Base-by-base conservation (phyloP, 352 stramenopile species). In the Peronospora destructor region DNA sequence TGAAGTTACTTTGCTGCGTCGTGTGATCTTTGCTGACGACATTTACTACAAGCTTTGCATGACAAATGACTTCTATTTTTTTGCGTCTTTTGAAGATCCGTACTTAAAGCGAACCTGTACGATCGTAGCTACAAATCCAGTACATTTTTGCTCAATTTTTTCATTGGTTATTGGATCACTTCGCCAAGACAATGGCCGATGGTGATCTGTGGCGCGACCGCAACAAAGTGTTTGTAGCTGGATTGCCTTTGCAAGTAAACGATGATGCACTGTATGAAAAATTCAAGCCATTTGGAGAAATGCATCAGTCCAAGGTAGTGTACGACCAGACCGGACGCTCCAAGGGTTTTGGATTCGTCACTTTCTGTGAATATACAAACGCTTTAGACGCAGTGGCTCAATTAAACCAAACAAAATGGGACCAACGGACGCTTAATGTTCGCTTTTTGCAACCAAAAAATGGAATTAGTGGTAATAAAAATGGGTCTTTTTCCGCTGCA, bases 211-310 rank as follows among this genome's bases (percentile, higher is more conserved):
- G 82, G 82, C 82, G 82, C 43, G 82, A 92, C 61, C 82, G 82
- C 60, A 92, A 89, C 66, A 92, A 92, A 67, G 74, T 92, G 43
- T 89, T 92, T 56, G 79, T 92, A 36, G 82, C 78, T 9, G 82
- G 82, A 1, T 57, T 92, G 26, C 82, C 82, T 6, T 23, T 61
- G 16, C 49, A 81, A 29, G 76, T 64, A 29, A 76, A 90, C 50
- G 82, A 92, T 36, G 56, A 73, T 43, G 73, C 73, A 45, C 62
- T 92, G 33, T 79, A 76, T 51, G 64, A 70, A 2, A 89, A 90
- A 56, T 92, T 90, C 59, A 66, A 76, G 25, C 13, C 55, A 7
- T 90, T 87, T 40, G 82, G 82, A 21, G 74, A 86, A 47, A 92
- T 92, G 82, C 82, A 88, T 59, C 82, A 92, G 64, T 77, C 82